Conservation (phyloP, 805 yeast species). For the Pichia membranifaciens region DNA sequence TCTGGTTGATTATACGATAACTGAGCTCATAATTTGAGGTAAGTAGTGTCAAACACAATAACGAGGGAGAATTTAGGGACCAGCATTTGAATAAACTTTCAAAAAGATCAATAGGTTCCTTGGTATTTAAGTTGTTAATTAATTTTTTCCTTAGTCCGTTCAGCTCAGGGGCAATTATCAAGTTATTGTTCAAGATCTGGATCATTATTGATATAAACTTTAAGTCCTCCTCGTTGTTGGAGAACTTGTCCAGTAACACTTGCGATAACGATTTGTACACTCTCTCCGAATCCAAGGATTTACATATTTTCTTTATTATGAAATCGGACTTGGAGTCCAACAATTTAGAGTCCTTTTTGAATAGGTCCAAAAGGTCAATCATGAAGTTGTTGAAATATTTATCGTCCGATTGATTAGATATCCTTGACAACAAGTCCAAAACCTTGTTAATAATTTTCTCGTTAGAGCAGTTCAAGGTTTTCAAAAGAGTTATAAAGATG, state of each 20-base stretch:
- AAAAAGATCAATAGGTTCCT: slow-evolving; percentile 39
- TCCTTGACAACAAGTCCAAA: slow-evolving; percentile 63
- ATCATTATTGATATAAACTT: slow-evolving; percentile 75
- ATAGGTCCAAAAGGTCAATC: slow-evolving; percentile 60
- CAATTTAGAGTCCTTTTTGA: slow-evolving; percentile 62
- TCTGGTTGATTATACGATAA: slow-evolving; percentile 69
- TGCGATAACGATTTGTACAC: slow-evolving; percentile 76
- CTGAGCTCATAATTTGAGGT: slow-evolving; percentile 88
- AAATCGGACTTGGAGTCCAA: slow-evolving; percentile 73
- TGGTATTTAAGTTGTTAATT: slow-evolving; percentile 40
- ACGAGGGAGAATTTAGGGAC: slow-evolving; percentile 89
- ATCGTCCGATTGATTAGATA: slow-evolving; percentile 66
- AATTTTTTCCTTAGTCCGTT: slow-evolving; percentile 62
- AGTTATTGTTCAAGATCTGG: slow-evolving; percentile 79
- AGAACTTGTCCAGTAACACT: slow-evolving; percentile 44
- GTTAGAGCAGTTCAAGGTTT: slow-evolving; percentile 62
- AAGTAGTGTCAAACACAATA: slow-evolving; percentile 74
- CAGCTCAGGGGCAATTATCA: slow-evolving; percentile 82
- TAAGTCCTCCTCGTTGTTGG: slow-evolving; percentile 43
- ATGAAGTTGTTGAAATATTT: slow-evolving; percentile 71
- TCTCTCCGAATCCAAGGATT: slow-evolving; percentile 73
- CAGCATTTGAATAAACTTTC: slow-evolving; percentile 77
- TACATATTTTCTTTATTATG: slow-evolving; percentile 77
- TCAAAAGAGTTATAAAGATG: slow-evolving; percentile 70
- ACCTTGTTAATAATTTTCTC: slow-evolving; percentile 74